A percentile compares a stretch with the other conserved stretches of the same genome.
phyloP scores from a whole-genome alignment of 108 stramenopile species.

The Seminavis robusta region DNA sequence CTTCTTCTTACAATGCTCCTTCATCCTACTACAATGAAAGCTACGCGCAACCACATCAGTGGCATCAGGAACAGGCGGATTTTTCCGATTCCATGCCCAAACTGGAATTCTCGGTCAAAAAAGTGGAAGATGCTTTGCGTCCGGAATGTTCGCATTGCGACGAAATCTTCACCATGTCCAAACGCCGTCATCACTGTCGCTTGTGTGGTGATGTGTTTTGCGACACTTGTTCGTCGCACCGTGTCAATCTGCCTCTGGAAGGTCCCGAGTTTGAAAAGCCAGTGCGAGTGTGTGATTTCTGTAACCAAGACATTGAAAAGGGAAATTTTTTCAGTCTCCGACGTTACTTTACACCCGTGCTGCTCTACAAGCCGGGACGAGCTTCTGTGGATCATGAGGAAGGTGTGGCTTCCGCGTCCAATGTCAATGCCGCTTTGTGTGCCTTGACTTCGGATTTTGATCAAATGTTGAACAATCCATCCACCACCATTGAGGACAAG shows the following conservation, averaged over 20 bases:
- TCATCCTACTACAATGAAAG: slow-evolving; percentile 25
- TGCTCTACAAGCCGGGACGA: slow-evolving; percentile 45
- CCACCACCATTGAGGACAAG: slow-evolving; percentile 30
- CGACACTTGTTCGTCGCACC: slow-evolving; percentile 57
- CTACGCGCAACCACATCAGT: slow-evolving; percentile 22
- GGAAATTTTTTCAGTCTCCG: slow-evolving; percentile 82
- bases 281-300: slow-evolving; percentile 71
- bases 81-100: slow-evolving; percentile 51
- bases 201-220: slow-evolving; percentile 95
- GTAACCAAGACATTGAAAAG: slow-evolving; percentile 67
- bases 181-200: slow-evolving; percentile 92
- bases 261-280: slow-evolving; percentile 64
- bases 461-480: slow-evolving; percentile 38
- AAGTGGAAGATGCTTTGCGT: slow-evolving; percentile 62
- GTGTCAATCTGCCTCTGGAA: slow-evolving; percentile 59
- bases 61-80: slow-evolving; percentile 27
- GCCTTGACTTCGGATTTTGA: slow-evolving; percentile 66
- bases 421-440: slow-evolving; percentile 69
- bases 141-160: slow-evolving; percentile 52
- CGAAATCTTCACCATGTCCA: slow-evolving; percentile 50
- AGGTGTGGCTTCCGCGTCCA: slow-evolving; percentile 27
- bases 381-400: slow-evolving; percentile 14
- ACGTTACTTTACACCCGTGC: slow-evolving; percentile 73
- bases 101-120: slow-evolving; percentile 57
- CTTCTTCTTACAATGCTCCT: slow-evolving; percentile 18